Base-by-base conservation (phyloP, 305 asterid genomes). In the Euphrasia arctica region DNA sequence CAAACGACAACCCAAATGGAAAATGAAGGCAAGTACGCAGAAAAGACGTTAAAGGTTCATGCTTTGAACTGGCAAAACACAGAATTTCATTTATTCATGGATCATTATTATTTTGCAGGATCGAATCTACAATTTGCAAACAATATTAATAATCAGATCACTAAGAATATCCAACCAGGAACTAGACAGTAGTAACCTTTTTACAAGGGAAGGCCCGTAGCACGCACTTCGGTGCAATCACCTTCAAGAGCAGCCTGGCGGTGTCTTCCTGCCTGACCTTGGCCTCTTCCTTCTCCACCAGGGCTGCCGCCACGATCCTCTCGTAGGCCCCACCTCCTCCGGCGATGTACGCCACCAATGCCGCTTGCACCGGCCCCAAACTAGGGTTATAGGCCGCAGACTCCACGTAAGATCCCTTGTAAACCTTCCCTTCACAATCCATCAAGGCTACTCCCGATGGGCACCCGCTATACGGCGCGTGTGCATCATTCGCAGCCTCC, bases 371-470 rank as follows among this genome's bases (percentile, higher is more conserved):
- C 34, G 99, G 99, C 47, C 94, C 92, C 7, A 93, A 62, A 58
- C 95, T 93, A 36, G 97, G 99, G 65, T 93, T 93, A 69, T 84
- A 88, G 1, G 99, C 99, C 0, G 99, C 97, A 4, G 99, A 93
- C 52, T 93, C 97, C 7, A 73, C 70, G 57, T 90, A 93, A 2
- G 92, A 86, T 1, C 99, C 99, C 48, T 60, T 79, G 55, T 83
- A 84, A 47, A 90, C 76, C 39, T 77, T 85, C 28, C 99, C 99
- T 27, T 88, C 91, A 47, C 77, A 74, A 74, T 90, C 99, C 91
- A 90, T 84, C 73, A 90, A 65, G 22, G 96, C 96, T 12, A 88
- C 84, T 12, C 99, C 99, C 1, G 98, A 90, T 0, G 98, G 85
- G 78, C 95, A 90, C 29, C 81, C 82, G 58, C 88, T 93, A 76